Percentiles rank a stretch among this genome's conserved stretches.
These are phyloP conservation scores for Brettanomyces bruxellensis DNA, from an alignment of 805 yeast genomes.

Conservation along the genomic window DNA sequence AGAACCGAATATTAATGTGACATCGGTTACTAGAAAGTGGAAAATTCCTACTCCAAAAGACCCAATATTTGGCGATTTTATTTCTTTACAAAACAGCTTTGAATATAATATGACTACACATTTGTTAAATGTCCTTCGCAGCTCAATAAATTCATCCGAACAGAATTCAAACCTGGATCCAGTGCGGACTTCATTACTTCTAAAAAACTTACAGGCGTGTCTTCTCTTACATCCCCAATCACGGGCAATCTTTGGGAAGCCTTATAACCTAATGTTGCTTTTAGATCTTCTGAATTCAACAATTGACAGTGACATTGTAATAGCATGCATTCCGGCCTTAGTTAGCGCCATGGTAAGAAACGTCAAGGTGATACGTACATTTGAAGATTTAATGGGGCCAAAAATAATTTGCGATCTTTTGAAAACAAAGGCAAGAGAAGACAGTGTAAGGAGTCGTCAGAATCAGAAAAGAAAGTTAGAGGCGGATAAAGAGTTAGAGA, in stretches of 20 bases:
- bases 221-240: constrained; percentile 51
- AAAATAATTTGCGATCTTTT: constrained; percentile 38
- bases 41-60: constrained; percentile 19
- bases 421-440: constrained; percentile 12
- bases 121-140: neutral
- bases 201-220: constrained; percentile 47
- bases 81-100: constrained; percentile 42
- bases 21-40: constrained; percentile 15
- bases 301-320: constrained; percentile 20
- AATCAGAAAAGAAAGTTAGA: too few species aligned
- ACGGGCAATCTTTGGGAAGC: constrained; percentile 37
- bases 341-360: constrained; percentile 51
- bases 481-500: neutral
- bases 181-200: constrained; percentile 7
- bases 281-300: constrained; percentile 16
- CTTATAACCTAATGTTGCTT: constrained; percentile 30
- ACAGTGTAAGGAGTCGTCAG: neutral
- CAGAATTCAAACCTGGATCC: too few species aligned
- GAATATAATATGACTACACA: constrained; percentile 39
- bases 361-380: constrained; percentile 45
- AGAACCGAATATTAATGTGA: neutral
- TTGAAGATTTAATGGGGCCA: constrained; percentile 52
- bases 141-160: too few species aligned
- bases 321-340: constrained; percentile 40
- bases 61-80: constrained; percentile 29